Base-by-base conservation (phyloP, 148 eudicot genomes). In the Silene conica region DNA sequence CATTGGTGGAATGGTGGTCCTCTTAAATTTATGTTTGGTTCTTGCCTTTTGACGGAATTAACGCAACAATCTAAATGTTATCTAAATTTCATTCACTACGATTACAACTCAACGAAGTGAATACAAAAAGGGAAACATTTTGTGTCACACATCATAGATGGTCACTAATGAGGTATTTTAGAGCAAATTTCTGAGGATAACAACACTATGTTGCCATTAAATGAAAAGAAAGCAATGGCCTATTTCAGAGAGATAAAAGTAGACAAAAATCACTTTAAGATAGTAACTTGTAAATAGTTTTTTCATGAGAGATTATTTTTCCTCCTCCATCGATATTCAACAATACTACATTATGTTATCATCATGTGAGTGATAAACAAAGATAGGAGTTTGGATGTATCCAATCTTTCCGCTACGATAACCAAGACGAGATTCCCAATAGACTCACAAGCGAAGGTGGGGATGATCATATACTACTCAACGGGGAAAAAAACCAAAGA, bases 261-360 rank as follows among this genome's bases (percentile, higher is more conserved):
- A 9, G 26, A 20, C 19, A 59, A 59, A 28, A 21, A 59, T 59
- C 55, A 50, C 16, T 0, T 12, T 12, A 15, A 59, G 28, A 26
- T n/a, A 28, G 67, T 63, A 63, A 28, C 20, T 26, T 28, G 68
- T 64, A 18, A 64, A 16, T 64, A 28, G 68, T 31, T 64, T 28
- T 31, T n/a, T 31, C 13, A 5, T 64, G 3, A 34, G 3, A 34
- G 31, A 18, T 14, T 28, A 23, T 18, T 34, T 15, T 11, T 28
- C 31, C 21, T 67, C 54, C 52, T 66, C 54, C 3, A 66, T 16
- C 43, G 55, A 67, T 8, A 22, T 41, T 38, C 43, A 38, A 38
- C 43, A 38, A 0, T 43, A 41, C 70, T 67, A 16, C 7, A 43
- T 34, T 64, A 43, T 31, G 6, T 15, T 7, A 15, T 31, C 21